Conservation (phyloP, 371 early-diverging fungal species). For the Ordospora pajunii region DNA sequence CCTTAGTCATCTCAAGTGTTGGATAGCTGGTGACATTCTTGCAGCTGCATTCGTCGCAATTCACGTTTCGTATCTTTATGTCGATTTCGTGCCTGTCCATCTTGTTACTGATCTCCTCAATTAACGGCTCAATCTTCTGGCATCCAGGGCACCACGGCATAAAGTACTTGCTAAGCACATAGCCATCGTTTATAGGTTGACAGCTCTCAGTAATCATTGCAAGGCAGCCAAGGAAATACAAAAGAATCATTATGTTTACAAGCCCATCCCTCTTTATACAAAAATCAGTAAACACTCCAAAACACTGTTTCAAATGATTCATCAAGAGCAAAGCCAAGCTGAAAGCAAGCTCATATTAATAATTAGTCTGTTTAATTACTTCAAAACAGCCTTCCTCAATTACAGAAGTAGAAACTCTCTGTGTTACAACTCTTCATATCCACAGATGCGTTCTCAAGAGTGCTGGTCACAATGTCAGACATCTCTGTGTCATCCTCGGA, state of each 20-base stretch:
- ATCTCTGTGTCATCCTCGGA: slow-evolving; percentile 46
- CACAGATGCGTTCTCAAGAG: slow-evolving; percentile 3
- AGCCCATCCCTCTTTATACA: not conserved
- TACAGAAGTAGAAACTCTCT: slow-evolving; percentile 23
- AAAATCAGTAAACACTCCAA: not conserved
- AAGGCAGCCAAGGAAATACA: not conserved
- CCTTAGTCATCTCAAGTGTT: slow-evolving; percentile 52
- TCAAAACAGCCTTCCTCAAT: not conserved
- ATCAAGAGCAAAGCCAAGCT: too few relatives aligned
- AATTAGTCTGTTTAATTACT: not conserved
- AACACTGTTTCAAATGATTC: not conserved
- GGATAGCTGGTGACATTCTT: slow-evolving; percentile 54
- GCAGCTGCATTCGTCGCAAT: slow-evolving; percentile 56
- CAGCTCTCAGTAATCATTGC: slow-evolving; percentile 11
- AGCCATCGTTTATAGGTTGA: not conserved
- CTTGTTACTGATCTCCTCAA: slow-evolving; percentile 46
- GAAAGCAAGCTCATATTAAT: not conserved
- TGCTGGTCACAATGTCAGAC: slow-evolving; percentile 26
- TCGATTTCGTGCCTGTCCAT: slow-evolving; percentile 26
- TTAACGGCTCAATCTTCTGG: slow-evolving; percentile 38
- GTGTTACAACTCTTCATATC: slow-evolving; percentile 4
- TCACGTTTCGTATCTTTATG: slow-evolving; percentile 49
- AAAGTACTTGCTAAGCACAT: slow-evolving; percentile 25
- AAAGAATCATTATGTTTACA: not conserved
- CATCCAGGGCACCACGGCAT: slow-evolving; percentile 30